phyloP scores from a whole-genome alignment of 106 monocot genomes.

The Dendrobium officinale region DNA sequence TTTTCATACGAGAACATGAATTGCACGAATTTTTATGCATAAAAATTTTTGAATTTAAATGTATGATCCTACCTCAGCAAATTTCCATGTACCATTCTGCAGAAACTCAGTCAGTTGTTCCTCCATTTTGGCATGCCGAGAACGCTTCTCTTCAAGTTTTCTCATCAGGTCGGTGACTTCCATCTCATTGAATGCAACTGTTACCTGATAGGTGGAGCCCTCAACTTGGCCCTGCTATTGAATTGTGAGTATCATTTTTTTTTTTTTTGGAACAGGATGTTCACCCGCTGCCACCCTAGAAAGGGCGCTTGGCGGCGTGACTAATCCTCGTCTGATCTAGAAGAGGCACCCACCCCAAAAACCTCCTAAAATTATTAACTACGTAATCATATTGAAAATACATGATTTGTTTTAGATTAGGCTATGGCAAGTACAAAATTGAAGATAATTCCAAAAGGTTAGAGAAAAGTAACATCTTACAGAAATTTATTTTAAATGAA shows the following conservation, averaged over 20 bases:
- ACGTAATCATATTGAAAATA: conserved; percentile 34
- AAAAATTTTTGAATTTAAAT: neutral
- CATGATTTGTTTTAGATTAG: neutral
- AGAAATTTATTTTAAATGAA: too few species aligned
- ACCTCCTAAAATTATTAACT: conserved; percentile 20
- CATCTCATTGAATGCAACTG: conserved; percentile 42
- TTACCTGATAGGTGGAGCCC: too few species aligned
- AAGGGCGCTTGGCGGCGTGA: too few species aligned
- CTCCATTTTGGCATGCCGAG: conserved; percentile 21
- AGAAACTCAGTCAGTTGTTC: conserved; percentile 18
- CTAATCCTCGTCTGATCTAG: too few species aligned
- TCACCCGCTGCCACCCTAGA: too few species aligned
- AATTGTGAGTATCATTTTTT: conserved; percentile 16
- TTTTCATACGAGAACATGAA: neutral
- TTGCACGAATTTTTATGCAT: neutral
- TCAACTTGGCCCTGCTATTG: neutral
- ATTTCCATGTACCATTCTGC: conserved; percentile 5
- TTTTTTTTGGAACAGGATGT: too few species aligned
- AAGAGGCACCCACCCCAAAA: too few species aligned
- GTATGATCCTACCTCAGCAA: neutral
- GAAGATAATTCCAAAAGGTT: too few species aligned
- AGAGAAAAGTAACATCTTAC: too few species aligned
- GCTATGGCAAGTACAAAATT: neutral
- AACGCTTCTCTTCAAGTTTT: conserved; percentile 36
- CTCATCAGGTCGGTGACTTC: conserved; percentile 30